These are phyloP conservation scores for Pichia sporocuriosa DNA, from an alignment of 805 yeast genomes.

Conservation along the genomic window DNA sequence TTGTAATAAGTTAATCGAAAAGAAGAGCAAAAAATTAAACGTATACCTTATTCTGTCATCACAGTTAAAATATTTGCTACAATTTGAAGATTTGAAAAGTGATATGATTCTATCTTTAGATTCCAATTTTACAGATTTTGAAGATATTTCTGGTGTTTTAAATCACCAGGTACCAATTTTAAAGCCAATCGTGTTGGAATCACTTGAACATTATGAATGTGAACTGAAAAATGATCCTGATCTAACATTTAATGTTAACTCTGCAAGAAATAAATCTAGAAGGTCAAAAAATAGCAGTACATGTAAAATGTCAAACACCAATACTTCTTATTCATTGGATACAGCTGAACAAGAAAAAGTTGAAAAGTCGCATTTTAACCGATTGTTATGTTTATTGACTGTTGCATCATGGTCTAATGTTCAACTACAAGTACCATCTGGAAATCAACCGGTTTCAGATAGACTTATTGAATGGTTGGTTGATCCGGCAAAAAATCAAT, in stretches of 20 bases:
- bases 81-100: conserved; percentile 30
- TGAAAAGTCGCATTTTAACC: conserved; percentile 10
- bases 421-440: conserved; percentile 12
- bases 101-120: conserved; percentile 47
- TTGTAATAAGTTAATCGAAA: conserved; percentile 16
- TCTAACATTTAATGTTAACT: neutral
- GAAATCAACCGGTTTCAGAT: conserved; percentile 13
- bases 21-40: conserved; percentile 19
- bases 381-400: conserved; percentile 17
- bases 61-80: conserved; percentile 33
- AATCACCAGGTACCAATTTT: conserved; percentile 35
- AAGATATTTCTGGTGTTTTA: conserved; percentile 7
- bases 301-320: too few species aligned
- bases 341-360: neutral
- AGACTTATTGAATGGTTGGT: conserved; percentile 27
- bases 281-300: neutral
- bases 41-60: conserved; percentile 41
- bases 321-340: too few species aligned
- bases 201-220: conserved; percentile 37
- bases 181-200: conserved; percentile 38
- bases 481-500: conserved; percentile 15
- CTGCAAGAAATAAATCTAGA: neutral
- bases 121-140: conserved; percentile 23
- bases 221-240: conserved; percentile 13
- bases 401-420: conserved; percentile 16